A percentile compares a stretch with the other conserved stretches of the same genome.
These are phyloP conservation scores for Neurospora cerealis DNA, from an alignment of 495 filamentous ascomycete species.

Conservation along the genomic window DNA sequence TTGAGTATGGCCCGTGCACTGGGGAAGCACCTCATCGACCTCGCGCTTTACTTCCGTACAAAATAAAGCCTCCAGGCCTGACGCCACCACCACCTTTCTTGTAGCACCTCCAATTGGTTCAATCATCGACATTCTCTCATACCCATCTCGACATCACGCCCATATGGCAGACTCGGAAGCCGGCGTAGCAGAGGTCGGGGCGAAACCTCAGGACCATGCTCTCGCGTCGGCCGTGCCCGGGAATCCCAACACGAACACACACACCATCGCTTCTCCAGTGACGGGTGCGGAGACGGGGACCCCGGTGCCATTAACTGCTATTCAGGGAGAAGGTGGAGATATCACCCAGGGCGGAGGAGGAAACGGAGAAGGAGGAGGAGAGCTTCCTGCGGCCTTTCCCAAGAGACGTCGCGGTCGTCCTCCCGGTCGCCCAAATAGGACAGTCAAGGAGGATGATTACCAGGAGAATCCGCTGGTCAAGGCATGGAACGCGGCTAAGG, in stretches of 20 bases:
- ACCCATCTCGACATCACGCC: not conserved
- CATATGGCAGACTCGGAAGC: not conserved
- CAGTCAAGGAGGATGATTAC: slow-evolving; percentile 22
- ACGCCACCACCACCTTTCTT: slow-evolving; percentile 14
- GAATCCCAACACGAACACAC: not conserved
- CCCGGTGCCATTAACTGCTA: not conserved
- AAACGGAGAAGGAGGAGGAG: not conserved
- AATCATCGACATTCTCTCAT: too few species aligned
- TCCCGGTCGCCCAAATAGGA: slow-evolving; percentile 23
- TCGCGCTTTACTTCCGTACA: slow-evolving; percentile 10
- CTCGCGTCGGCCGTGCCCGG: not conserved
- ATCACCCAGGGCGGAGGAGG: not conserved
- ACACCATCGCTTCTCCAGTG: not conserved
- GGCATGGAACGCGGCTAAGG: slow-evolving; percentile 21
- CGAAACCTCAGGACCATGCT: not conserved
- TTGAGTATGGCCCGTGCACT: slow-evolving; percentile 2
- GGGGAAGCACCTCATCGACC: not conserved
- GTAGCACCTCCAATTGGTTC: slow-evolving; percentile 10
- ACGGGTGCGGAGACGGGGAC: not conserved
- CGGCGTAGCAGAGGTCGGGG: not conserved
- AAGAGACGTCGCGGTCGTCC: slow-evolving; percentile 24
- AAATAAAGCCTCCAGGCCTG: slow-evolving; percentile 9
- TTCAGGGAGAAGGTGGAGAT: not conserved
- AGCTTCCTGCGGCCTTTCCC: slow-evolving; percentile 17
- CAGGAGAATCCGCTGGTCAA: slow-evolving; percentile 15